phyloP scores from a whole-genome alignment of 2,329 filamentous ascomycete species.

The Aphanoascus verrucosus region DNA sequence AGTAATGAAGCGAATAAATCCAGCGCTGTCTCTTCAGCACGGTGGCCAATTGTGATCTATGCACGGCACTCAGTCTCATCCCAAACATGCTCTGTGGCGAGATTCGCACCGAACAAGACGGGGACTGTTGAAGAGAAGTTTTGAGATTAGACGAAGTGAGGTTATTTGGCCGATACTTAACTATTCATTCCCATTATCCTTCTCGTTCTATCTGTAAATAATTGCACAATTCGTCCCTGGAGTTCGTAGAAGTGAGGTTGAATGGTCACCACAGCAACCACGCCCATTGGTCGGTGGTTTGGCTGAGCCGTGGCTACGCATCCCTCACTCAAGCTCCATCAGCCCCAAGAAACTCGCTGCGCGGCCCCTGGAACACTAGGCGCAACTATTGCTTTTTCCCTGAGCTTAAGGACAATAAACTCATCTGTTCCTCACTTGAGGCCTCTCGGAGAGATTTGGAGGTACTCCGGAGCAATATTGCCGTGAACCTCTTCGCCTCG shows the following conservation, averaged over 20 bases:
- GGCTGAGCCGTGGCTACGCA: neutral
- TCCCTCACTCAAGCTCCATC: neutral
- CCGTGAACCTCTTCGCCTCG: neutral
- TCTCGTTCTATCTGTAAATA: neutral
- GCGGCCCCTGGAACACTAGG: neutral
- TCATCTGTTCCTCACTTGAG: neutral
- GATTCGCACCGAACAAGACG: too few species aligned
- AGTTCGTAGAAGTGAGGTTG: too few species aligned
- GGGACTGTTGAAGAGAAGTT: too few species aligned
- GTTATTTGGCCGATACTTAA: too few species aligned
- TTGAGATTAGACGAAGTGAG: too few species aligned
- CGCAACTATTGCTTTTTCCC: constrained; percentile 1
- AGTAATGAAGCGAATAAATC: too few species aligned
- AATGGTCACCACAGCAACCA: neutral
- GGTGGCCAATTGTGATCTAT: too few species aligned
- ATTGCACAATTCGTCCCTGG: neutral
- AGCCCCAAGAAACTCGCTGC: neutral
- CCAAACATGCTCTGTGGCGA: too few species aligned
- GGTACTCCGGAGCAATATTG: neutral
- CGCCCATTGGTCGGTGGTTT: neutral
- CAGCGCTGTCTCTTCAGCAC: too few species aligned
- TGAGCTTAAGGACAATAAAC: neutral
- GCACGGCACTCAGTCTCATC: too few species aligned
- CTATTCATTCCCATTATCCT: neutral
- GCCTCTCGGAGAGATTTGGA: neutral